Percentiles rank a stretch among this genome's conserved stretches.
Evolutionary conservation across 176 grass and related monocot genomes (phyloP).

Genomic region (Carex kokanica): DNA sequence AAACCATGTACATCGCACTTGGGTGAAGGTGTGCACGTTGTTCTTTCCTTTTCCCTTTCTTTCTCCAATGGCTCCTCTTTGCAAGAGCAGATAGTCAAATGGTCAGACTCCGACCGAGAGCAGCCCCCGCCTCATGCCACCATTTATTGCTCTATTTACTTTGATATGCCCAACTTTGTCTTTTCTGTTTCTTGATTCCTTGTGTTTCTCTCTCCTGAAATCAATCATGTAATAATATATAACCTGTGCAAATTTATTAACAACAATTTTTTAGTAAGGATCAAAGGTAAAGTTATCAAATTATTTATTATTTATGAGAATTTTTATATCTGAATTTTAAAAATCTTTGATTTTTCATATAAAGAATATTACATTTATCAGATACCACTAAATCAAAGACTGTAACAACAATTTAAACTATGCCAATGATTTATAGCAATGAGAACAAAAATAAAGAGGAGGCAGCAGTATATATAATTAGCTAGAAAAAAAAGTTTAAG

Average conservation of each 20-base stretch:
- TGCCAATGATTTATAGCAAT: too few relatives aligned
- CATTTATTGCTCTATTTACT: constrained; percentile 11
- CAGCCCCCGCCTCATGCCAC: neutral
- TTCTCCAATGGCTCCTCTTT: constrained; percentile 7
- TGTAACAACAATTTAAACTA: too few relatives aligned
- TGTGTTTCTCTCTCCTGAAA: neutral
- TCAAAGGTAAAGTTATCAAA: too few relatives aligned
- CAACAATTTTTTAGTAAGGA: too few relatives aligned
- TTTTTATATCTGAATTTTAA: too few relatives aligned
- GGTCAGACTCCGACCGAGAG: neutral
- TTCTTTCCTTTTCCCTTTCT: neutral
- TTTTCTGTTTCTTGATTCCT: neutral
- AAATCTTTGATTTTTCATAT: too few relatives aligned
- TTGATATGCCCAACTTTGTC: neutral
- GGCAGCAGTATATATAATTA: too few relatives aligned
- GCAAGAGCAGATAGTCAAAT: constrained; percentile 19
- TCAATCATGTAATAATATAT: neutral
- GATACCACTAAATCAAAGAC: too few relatives aligned
- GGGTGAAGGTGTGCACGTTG: neutral
- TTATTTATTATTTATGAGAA: too few relatives aligned
- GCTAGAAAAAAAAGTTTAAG: too few relatives aligned
- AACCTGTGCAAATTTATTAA: neutral
- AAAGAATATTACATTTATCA: too few relatives aligned
- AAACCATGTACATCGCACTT: neutral
- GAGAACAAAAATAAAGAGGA: too few relatives aligned